A percentile compares a stretch with the other conserved stretches of the same genome.
Conservation (phyloP, 441 rosid species). For the Arabidopsis lyrata region DNA sequence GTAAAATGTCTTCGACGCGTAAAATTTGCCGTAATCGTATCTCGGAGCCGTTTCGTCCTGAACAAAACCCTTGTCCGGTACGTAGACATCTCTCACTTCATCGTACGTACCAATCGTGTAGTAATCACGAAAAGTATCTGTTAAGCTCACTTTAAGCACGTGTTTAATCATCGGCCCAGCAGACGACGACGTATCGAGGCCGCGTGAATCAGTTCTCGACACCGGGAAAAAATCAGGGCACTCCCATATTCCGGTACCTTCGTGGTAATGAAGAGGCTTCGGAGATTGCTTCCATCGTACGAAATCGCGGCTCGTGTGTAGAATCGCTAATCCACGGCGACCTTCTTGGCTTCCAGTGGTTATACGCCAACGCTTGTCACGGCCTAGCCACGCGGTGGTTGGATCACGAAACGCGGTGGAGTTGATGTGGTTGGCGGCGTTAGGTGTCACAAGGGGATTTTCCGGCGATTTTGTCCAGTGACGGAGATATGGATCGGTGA, state of each 20-base stretch:
- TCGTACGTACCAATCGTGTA: slow-evolving; percentile 53
- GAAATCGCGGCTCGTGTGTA: slow-evolving; percentile 56
- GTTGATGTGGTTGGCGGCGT: slow-evolving; percentile 44
- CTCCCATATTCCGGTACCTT: slow-evolving; percentile 57
- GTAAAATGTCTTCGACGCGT: slow-evolving; percentile 60
- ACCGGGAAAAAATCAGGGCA: slow-evolving; percentile 65
- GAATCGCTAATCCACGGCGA: slow-evolving; percentile 51
- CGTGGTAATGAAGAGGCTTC: slow-evolving; percentile 49
- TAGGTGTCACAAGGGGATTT: slow-evolving; percentile 55
- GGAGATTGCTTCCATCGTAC: slow-evolving; percentile 45
- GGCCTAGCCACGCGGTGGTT: slow-evolving; percentile 61
- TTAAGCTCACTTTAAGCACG: slow-evolving; percentile 54
- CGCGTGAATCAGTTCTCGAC: slow-evolving; percentile 45
- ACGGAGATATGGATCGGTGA: slow-evolving; percentile 54
- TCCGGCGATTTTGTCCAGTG: slow-evolving; percentile 54
- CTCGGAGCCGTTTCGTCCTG: slow-evolving; percentile 50
- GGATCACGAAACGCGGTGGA: slow-evolving; percentile 59
- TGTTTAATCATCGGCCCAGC: slow-evolving; percentile 43
- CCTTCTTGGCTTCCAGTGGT: slow-evolving; percentile 50
- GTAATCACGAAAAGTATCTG: slow-evolving; percentile 42
- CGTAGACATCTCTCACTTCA: slow-evolving; percentile 41
- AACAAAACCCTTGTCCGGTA: slow-evolving; percentile 48
- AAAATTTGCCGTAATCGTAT: slow-evolving; percentile 58
- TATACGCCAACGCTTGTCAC: slow-evolving; percentile 57
- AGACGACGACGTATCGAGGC: slow-evolving; percentile 51